phyloP scores from a whole-genome alignment of 352 stramenopile species.

The Aphanomyces stellatus region DNA sequence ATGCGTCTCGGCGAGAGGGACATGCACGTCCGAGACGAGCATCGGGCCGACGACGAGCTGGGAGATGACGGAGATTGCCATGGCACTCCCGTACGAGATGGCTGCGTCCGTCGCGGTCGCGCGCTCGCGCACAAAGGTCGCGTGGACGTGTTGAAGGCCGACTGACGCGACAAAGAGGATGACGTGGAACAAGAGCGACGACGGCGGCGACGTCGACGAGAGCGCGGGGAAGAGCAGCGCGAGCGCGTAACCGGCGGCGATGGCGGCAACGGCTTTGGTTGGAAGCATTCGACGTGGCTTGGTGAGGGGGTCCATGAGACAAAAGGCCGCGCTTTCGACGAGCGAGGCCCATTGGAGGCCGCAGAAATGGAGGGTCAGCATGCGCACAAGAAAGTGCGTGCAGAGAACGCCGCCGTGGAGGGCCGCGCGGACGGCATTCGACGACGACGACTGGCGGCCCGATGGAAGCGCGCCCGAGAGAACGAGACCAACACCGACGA shows the following conservation, averaged over 20 bases:
- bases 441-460: not conserved
- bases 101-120: not conserved
- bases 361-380: constrained; percentile 17
- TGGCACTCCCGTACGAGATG: not conserved
- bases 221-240: constrained; percentile 6
- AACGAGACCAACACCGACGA: not conserved
- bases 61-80: not conserved
- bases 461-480: not conserved
- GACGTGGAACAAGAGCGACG: constrained; percentile 15
- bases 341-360: constrained; percentile 11
- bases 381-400: constrained; percentile 7
- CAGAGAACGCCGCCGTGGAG: constrained; percentile 5
- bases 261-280: not conserved
- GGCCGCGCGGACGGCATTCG: not conserved
- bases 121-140: not conserved
- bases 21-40: not conserved
- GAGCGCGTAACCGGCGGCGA: constrained; percentile 4
- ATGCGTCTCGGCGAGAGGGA: not conserved
- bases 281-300: not conserved
- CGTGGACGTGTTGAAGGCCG: not conserved
- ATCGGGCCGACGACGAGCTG: not conserved
- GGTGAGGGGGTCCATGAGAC: constrained; percentile 2
- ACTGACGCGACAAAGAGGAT: constrained; percentile 7
- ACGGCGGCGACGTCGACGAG: not conserved
- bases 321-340: constrained; percentile 4